A percentile compares a stretch with the other conserved stretches of the same genome.
Conservation (phyloP, 2,329 filamentous ascomycete genomes). For the Fusarium temperatum region DNA sequence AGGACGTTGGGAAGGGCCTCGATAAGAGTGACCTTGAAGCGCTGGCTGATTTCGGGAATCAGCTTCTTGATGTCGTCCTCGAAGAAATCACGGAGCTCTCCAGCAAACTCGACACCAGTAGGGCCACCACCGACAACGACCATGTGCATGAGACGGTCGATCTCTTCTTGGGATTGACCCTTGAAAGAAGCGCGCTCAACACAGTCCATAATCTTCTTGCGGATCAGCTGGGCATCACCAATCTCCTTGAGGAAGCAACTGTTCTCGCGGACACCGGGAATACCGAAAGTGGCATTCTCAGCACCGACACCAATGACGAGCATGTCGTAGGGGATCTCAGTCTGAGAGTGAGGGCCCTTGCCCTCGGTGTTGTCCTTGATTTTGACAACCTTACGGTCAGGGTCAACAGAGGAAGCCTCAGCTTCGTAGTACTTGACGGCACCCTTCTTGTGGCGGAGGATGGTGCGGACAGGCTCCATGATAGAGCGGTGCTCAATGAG, state of each 20-base stretch:
- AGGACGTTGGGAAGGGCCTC: slow-evolving; percentile 96
- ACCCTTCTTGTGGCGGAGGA: slow-evolving; percentile 93
- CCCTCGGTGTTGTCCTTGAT: slow-evolving; percentile 94
- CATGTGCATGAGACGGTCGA: slow-evolving; percentile 97
- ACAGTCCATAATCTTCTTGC: slow-evolving; percentile 99
- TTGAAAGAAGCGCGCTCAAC: slow-evolving; percentile 99
- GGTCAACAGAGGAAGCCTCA: slow-evolving; percentile 94
- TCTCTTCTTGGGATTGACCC: slow-evolving; percentile 86
- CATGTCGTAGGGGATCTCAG: slow-evolving; percentile 97
- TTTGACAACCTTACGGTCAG: slow-evolving; percentile 86
- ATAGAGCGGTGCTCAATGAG: slow-evolving; percentile 99
- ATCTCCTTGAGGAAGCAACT: slow-evolving; percentile 99
- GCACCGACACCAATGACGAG: slow-evolving; percentile 96
- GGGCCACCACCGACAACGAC: slow-evolving; percentile 94
- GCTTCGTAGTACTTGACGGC: slow-evolving; percentile 98
- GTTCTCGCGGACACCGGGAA: slow-evolving; percentile 93
- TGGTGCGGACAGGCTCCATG: slow-evolving; percentile 98
- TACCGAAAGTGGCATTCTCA: slow-evolving; percentile 98
- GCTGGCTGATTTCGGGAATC: slow-evolving; percentile 92
- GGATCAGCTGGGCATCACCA: slow-evolving; percentile 91
- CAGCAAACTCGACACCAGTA: slow-evolving; percentile 97
- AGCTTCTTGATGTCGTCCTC: slow-evolving; percentile 98
- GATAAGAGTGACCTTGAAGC: slow-evolving; percentile 97
- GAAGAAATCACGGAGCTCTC: slow-evolving; percentile 98
- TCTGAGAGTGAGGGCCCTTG: slow-evolving; percentile 82